Conservation (phyloP, 441 rosid species). For the Eruca vesicaria region DNA sequence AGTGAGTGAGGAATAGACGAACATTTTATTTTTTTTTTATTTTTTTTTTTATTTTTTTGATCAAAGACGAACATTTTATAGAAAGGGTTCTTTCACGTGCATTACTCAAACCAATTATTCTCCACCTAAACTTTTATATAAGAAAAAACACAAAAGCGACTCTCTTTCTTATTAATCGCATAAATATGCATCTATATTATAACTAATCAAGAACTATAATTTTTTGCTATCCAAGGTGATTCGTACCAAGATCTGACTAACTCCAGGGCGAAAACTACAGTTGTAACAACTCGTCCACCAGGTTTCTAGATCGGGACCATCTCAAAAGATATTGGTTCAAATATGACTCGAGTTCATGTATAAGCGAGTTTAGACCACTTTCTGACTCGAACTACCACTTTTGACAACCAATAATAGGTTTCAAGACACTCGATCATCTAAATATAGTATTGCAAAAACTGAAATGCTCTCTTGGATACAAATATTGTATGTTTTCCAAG, state of each 20-base stretch:
- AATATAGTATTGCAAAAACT: not conserved
- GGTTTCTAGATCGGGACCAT: not conserved
- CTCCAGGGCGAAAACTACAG: too few relatives aligned
- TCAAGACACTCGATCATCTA: not conserved
- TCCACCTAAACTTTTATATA: not conserved
- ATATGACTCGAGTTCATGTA: not conserved
- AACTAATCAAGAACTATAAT: too few relatives aligned
- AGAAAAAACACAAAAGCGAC: not conserved
- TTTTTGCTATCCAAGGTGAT: not conserved
- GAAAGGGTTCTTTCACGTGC: conserved; percentile 33
- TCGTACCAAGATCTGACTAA: not conserved
- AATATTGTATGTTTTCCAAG: not conserved
- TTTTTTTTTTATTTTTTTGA: too few relatives aligned
- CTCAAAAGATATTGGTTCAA: not conserved
- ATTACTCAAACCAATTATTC: conserved; percentile 24
- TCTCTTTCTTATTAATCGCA: not conserved
- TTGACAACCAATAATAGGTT: not conserved
- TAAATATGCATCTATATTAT: too few relatives aligned
- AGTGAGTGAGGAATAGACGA: conserved; percentile 17
- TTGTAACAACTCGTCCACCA: not conserved
- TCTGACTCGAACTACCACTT: not conserved
- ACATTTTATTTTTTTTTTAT: conserved; percentile 23
- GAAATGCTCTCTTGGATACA: not conserved
- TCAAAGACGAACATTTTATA: conserved; percentile 23
- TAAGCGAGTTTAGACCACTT: not conserved